Evolutionary conservation across 2,329 filamentous ascomycete genomes (phyloP), one percentile per base, ranked within the genome.

Genomic region (Coleophoma crateriformis): DNA sequence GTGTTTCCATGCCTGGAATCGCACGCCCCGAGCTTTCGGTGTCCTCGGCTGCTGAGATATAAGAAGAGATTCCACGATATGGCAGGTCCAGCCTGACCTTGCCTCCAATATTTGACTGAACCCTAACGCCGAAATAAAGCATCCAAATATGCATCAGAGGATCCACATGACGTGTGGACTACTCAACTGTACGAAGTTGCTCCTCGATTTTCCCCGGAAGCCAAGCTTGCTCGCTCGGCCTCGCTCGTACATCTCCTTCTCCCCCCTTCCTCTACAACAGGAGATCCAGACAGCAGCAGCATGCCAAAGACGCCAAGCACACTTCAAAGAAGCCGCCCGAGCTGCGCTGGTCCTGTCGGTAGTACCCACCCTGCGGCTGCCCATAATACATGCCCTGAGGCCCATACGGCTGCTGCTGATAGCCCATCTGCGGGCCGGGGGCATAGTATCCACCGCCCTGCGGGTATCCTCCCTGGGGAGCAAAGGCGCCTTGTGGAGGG

Each of bases 221-320:
- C 27, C 27, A 27, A 3, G 5, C 27, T 3, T 10, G 27, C 27
- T 27, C 27, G 2, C 19, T 19, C 19, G n/a, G n/a, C n/a, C n/a
- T n/a, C n/a, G n/a, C n/a, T n/a, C n/a, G n/a, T 19, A 19, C 27
- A 27, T 27, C 35, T 47, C n/a, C 12, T 45, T 27, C 6, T 2
- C 17, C 13, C 17, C 19, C 15, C n/a, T 19, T 7, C 45, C 6
- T 43, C 58, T 71, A 75, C 56, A 76, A 74, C 59, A 77, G 59
- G 52, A 72, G 67, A 55, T 77, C 74, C 64, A 77, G 67, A 66
- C 74, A 77, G 57, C 74, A 77, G 56, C 74, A 77, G 58, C 73
- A 75, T 35, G 74, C 73, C 61, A 75, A 54, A 48, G 64, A 67
- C 10, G 67, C 74, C 52, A 73, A 60, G 40, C 73, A 54, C 14